Base-by-base conservation (phyloP, 2,329 filamentous ascomycete species). In the Aspergillus puulaauensis region DNA sequence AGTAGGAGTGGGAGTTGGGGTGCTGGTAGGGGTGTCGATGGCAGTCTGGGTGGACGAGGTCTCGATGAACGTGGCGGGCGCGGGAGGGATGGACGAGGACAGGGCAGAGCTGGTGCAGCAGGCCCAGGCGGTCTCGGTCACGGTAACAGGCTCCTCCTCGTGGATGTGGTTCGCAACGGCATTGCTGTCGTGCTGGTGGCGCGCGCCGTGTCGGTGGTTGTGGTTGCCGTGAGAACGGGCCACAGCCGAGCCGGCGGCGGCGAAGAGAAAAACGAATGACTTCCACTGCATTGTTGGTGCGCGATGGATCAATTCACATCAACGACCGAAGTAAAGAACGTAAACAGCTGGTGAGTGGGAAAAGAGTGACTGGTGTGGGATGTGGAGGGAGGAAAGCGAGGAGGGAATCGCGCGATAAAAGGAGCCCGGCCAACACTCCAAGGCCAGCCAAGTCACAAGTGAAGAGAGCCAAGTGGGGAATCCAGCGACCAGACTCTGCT, bases 251-350 rank as follows among this genome's bases (percentile, higher is more conserved):
- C 66, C 61, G 52, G 68, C 66, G 54, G 68, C 56, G 37, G 67
- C 61, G 27, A 65, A 54, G 48, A 70, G 51, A 46, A 73, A 53
- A 62, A 68, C 41, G 54, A 68, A 44, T 37, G 64, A 66, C 54
- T 69, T 70, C 62, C 71, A 61, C 65, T 70, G 68, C 71, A 73
- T 73, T 39, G 33, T 62, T 50, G 52, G 44, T 55, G 27, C 47
- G 44, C 17, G 40, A 55, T 41, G 51, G 37, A 54, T 46, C 53
- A 52, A 40, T 48, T 55, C 53, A 47, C 50, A 54, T 56, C 40
- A 44, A 52, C 46, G 48, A 46, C 56, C 47, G 51, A 19, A 12
- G 23, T 33, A 40, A 58, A 27, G 43, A 56, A 41, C n/a, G 47
- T 44, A 57, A 50, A 47, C 53, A 55, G 46, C 37, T 49, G 45